phyloP scores from a whole-genome alignment of 2,329 filamentous ascomycete species.

The Graphilbum ipis-grandicollis region DNA sequence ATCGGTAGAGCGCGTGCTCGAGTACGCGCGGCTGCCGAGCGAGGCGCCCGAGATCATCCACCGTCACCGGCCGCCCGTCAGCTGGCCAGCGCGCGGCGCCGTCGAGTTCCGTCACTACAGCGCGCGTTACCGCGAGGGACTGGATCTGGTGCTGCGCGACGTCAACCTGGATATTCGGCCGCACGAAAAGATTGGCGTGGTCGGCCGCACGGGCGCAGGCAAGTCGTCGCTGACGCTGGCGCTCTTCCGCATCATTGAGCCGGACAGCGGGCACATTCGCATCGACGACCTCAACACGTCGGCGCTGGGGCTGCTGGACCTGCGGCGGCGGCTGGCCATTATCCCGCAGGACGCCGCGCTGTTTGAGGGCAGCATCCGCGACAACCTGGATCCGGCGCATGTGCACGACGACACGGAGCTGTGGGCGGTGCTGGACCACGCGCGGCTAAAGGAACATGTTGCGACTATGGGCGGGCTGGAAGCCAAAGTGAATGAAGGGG shows the following conservation, averaged over 20 bases:
- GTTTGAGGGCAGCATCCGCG: constrained; percentile 56
- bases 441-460: constrained; percentile 81
- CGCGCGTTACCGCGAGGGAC: constrained; percentile 73
- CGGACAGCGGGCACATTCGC: constrained; percentile 62
- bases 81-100: constrained; percentile 80
- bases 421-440: constrained; percentile 92
- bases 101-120: constrained; percentile 90
- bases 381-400: constrained; percentile 89
- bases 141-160: constrained; percentile 87
- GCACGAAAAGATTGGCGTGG: constrained; percentile 94
- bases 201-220: constrained; percentile 87
- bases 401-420: constrained; percentile 94
- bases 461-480: constrained; percentile 80
- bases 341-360: constrained; percentile 95
- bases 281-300: constrained; percentile 86
- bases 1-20: constrained; percentile 90
- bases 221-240: constrained; percentile 89
- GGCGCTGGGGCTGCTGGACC: constrained; percentile 73
- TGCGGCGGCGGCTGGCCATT: constrained; percentile 79
- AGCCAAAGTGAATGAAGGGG: constrained; percentile 83
- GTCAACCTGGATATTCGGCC: constrained; percentile 85
- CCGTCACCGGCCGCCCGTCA: constrained; percentile 68
- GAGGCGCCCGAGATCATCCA: constrained; percentile 91
- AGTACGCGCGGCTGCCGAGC: constrained; percentile 80
- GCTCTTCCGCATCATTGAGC: constrained; percentile 90